Conservation (phyloP, 148 eudicot species). For the Bassia scoparia region DNA sequence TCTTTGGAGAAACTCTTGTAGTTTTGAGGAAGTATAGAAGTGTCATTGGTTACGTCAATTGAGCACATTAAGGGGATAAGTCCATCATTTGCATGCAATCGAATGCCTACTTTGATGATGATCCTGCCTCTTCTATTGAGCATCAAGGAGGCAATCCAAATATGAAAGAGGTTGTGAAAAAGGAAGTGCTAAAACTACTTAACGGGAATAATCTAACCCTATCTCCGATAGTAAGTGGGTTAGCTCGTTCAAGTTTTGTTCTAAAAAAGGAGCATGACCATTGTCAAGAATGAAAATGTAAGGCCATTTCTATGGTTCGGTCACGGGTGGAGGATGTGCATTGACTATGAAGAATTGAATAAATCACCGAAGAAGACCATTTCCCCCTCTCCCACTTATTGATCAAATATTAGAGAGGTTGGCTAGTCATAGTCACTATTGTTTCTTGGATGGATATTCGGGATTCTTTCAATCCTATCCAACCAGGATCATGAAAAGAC, state of each 20-base stretch:
- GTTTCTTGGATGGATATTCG: no score
- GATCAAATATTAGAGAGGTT: background rate
- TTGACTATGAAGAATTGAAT: no score
- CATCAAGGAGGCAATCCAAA: no score
- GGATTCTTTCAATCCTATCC: background rate
- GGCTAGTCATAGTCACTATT: background rate
- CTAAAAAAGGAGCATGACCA: background rate
- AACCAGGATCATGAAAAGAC: background rate
- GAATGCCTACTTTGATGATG: no score
- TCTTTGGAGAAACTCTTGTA: background rate
- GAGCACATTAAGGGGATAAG: no score
- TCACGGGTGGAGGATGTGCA: background rate
- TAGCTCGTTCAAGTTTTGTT: background rate
- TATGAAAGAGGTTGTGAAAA: no score
- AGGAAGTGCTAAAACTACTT: no score
- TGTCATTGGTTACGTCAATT: no score
- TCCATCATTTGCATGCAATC: no score
- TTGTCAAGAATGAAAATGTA: background rate
- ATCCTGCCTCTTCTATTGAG: no score
- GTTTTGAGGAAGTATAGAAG: background rate
- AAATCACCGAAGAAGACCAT: background rate
- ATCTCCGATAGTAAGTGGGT: no score
- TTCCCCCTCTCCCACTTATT: background rate
- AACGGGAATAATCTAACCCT: no score
- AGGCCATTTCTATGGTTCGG: background rate